Conservation (phyloP, 257 asterid genomes). For the Jasminum sambac region DNA sequence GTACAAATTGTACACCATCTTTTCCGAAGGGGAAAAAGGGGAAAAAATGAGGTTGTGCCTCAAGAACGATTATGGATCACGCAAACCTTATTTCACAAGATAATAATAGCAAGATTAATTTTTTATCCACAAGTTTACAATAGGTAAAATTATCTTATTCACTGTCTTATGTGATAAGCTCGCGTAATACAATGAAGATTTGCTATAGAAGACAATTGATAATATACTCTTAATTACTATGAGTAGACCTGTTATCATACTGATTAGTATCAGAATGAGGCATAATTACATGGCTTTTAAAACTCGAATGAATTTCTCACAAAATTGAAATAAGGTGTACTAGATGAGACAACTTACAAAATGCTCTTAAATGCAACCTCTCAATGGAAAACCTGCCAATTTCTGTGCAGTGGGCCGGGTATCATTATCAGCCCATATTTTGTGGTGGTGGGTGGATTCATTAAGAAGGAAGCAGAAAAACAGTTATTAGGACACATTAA, state of each 20-base stretch:
- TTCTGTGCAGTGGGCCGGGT: neutral
- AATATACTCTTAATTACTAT: too few species aligned
- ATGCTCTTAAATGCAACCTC: neutral
- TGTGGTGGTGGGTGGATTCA: constrained; percentile 44
- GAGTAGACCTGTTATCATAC: too few species aligned
- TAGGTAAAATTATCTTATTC: too few species aligned
- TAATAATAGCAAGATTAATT: too few species aligned
- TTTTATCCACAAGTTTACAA: too few species aligned
- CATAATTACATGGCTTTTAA: too few species aligned
- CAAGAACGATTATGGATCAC: neutral
- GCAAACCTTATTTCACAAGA: too few species aligned
- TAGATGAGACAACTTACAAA: neutral
- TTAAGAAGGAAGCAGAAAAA: constrained; percentile 33
- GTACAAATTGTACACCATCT: neutral
- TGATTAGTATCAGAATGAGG: too few species aligned
- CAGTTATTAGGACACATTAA: constrained; percentile 30
- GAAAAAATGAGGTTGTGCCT: neutral
- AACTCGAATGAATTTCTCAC: too few species aligned
- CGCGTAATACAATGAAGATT: too few species aligned
- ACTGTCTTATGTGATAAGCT: too few species aligned
- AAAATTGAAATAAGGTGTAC: neutral
- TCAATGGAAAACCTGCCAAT: neutral
- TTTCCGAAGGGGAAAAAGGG: neutral
- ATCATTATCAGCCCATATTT: neutral
- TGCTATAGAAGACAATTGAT: too few species aligned